phyloP scores from a whole-genome alignment of 306 rosid genomes.

The Malus asiatica region DNA sequence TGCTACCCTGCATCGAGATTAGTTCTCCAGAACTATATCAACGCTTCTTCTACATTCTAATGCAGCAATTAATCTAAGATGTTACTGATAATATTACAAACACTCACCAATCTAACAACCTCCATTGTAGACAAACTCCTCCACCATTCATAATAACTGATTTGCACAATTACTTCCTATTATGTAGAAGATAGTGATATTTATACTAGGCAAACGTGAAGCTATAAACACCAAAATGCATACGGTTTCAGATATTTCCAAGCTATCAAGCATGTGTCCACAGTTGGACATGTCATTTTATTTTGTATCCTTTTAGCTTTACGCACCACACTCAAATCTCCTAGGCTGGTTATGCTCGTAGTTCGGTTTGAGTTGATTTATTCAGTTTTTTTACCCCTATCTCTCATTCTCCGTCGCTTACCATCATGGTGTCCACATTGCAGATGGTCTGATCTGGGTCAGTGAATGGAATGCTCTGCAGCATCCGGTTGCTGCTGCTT shows the following conservation, averaged over 20 bases:
- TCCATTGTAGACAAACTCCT: background rate
- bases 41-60: background rate
- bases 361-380: background rate
- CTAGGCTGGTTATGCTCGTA: background rate
- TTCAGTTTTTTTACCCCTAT: background rate
- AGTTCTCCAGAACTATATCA: background rate
- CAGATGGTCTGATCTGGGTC: conserved; percentile 85
- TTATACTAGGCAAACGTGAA: background rate
- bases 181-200: background rate
- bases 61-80: background rate
- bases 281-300: background rate
- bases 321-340: background rate
- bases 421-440: conserved; percentile 1
- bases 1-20: background rate
- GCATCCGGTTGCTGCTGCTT: conserved; percentile 95
- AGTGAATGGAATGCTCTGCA: conserved; percentile 86
- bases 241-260: background rate
- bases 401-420: background rate
- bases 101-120: background rate
- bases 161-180: background rate
- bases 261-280: background rate
- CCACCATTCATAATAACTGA: background rate
- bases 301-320: background rate
- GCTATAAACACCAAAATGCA: background rate
- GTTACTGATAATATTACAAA: background rate